A percentile compares a stretch with the other conserved stretches of the same genome.
Conservation (phyloP, 257 asterid species). For the Vinca minor region DNA sequence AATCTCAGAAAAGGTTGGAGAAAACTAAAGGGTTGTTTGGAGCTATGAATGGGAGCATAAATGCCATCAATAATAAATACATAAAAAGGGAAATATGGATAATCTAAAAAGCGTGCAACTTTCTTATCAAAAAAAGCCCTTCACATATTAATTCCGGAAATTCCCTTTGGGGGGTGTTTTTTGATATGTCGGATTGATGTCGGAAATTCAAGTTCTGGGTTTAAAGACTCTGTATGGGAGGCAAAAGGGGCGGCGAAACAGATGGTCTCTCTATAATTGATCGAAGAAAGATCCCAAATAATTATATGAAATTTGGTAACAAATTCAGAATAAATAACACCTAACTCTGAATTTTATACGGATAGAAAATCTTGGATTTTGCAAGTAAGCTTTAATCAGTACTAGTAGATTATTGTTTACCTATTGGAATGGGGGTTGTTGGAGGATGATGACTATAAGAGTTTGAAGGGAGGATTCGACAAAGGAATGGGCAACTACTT, state of each 20-base stretch:
- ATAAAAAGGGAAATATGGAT: background rate
- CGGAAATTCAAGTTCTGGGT: conserved; percentile 3
- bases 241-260: conserved; percentile 2
- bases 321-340: no score
- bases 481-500: no score
- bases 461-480: no score
- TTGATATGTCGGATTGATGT: background rate
- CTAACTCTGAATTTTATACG: no score
- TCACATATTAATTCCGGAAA: background rate
- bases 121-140: background rate
- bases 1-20: background rate
- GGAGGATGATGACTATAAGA: no score
- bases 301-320: no score
- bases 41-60: background rate
- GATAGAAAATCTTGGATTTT: no score
- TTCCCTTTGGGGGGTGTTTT: background rate
- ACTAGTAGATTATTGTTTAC: no score
- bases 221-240: background rate
- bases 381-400: no score
- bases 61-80: background rate
- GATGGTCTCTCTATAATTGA: background rate
- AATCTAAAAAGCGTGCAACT: background rate
- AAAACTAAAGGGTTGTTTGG: background rate
- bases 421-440: no score
- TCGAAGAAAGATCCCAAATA: background rate